Evolutionary conservation across 495 filamentous ascomycete species (phyloP).

Genomic region (Xeromyces bisporus): DNA sequence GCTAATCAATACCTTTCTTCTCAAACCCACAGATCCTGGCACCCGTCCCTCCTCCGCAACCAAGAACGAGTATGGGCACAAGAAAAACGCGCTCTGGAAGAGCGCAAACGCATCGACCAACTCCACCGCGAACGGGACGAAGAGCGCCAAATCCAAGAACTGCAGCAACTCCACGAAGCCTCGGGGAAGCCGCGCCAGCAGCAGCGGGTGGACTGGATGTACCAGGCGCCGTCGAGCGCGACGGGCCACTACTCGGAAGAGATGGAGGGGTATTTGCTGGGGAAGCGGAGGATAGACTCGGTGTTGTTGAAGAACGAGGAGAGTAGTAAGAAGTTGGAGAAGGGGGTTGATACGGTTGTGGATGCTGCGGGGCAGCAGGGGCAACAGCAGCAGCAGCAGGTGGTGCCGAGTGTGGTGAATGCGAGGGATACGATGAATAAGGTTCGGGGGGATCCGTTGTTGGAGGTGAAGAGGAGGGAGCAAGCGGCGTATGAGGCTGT

Average conservation of each 20-base stretch:
- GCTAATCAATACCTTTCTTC: background rate
- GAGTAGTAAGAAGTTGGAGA: constrained; percentile 59
- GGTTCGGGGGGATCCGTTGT: constrained; percentile 72
- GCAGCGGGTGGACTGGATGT: constrained; percentile 95
- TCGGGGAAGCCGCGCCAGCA: constrained; percentile 60
- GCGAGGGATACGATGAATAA: constrained; percentile 65
- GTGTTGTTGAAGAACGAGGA: constrained; percentile 73
- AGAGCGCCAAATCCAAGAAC: constrained; percentile 81
- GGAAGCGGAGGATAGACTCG: constrained; percentile 74
- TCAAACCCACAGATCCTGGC: constrained; percentile 49
- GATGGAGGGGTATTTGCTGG: constrained; percentile 83
- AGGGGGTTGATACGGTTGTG: constrained; percentile 48
- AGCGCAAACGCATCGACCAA: constrained; percentile 80
- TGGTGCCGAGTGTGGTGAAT: constrained; percentile 41
- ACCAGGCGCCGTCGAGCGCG: constrained; percentile 67
- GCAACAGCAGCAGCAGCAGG: no score
- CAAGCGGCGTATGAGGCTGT: constrained; percentile 78
- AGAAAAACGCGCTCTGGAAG: constrained; percentile 86
- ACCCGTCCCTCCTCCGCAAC: constrained; percentile 68
- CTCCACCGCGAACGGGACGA: constrained; percentile 83
- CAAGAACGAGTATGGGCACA: constrained; percentile 70
- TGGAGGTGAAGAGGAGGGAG: constrained; percentile 84
- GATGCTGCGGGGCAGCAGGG: no score
- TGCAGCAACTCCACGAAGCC: constrained; percentile 76
- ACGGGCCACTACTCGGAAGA: constrained; percentile 74